Evolutionary conservation across 208 protist species (phyloP).

Genomic region (Leishmania major): DNA sequence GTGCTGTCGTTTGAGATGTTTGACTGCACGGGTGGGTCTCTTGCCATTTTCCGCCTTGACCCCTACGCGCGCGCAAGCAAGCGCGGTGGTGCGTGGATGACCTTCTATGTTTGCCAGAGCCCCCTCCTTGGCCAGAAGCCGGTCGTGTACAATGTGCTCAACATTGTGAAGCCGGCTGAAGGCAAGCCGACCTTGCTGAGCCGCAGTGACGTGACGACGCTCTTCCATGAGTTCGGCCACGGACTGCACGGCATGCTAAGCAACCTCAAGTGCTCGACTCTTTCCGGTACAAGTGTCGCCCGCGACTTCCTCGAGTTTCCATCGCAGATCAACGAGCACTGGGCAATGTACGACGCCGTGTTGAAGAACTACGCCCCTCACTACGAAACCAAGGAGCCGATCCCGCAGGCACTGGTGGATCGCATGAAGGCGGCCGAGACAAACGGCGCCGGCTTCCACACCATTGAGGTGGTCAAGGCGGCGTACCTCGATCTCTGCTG

Average conservation of each 20-base stretch:
- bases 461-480: conserved; percentile 55
- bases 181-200: conserved; percentile 61
- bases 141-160: conserved; percentile 54
- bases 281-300: conserved; percentile 64
- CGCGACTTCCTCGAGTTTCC: conserved; percentile 84
- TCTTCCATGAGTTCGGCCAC: conserved; percentile 80
- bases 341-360: conserved; percentile 48
- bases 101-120: conserved; percentile 45
- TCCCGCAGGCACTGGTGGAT: conserved; percentile 48
- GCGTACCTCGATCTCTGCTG: conserved; percentile 54
- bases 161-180: conserved; percentile 49
- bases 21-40: conserved; percentile 25
- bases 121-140: conserved; percentile 39
- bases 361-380: conserved; percentile 58
- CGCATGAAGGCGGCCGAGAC: conserved; percentile 40
- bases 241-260: conserved; percentile 82
- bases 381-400: conserved; percentile 51
- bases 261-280: conserved; percentile 32
- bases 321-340: conserved; percentile 85
- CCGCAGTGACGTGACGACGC: conserved; percentile 48
- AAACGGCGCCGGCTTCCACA: conserved; percentile 42
- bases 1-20: conserved; percentile 45
- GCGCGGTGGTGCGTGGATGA: conserved; percentile 62
- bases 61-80: conserved; percentile 53
- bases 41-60: conserved; percentile 55